Evolutionary conservation across 2,329 filamentous ascomycete genomes (phyloP).

Genomic region (Teratosphaeria viscida): DNA sequence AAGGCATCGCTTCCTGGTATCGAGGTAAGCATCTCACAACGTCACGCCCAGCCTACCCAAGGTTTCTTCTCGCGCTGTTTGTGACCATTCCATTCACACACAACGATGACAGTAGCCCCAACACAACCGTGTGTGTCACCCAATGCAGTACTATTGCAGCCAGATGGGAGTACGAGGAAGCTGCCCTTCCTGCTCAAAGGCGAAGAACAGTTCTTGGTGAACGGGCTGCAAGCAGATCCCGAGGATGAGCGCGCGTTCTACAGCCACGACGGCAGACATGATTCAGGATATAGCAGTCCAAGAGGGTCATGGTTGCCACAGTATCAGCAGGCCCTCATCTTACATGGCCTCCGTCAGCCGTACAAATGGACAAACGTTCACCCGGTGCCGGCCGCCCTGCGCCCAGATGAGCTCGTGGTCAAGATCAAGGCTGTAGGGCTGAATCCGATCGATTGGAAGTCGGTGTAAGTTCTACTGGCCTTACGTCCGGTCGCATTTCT

Average conservation of each 20-base stretch:
- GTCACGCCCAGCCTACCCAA: background rate
- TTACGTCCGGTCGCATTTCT: background rate
- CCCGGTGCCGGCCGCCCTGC: background rate
- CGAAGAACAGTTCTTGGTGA: background rate
- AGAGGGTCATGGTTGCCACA: background rate
- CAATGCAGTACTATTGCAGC: background rate
- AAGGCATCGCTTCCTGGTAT: background rate
- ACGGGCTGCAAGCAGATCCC: background rate
- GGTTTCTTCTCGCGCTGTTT: background rate
- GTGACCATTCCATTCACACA: background rate
- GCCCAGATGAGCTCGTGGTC: conserved; percentile 26
- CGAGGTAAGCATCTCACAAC: background rate
- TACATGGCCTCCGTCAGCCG: background rate
- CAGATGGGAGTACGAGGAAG: background rate
- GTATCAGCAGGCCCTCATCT: background rate
- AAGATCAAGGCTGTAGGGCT: conserved; percentile 24
- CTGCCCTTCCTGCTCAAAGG: background rate
- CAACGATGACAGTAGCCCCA: background rate
- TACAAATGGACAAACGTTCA: background rate
- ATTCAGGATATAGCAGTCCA: background rate
- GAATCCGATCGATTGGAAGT: conserved; percentile 32
- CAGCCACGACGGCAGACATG: background rate
- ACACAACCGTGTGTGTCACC: background rate
- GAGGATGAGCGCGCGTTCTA: background rate
- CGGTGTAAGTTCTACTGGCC: conserved; percentile 11